Base-by-base conservation (phyloP, 192 early-diverging fungal species). In the Coemansia biformis region DNA sequence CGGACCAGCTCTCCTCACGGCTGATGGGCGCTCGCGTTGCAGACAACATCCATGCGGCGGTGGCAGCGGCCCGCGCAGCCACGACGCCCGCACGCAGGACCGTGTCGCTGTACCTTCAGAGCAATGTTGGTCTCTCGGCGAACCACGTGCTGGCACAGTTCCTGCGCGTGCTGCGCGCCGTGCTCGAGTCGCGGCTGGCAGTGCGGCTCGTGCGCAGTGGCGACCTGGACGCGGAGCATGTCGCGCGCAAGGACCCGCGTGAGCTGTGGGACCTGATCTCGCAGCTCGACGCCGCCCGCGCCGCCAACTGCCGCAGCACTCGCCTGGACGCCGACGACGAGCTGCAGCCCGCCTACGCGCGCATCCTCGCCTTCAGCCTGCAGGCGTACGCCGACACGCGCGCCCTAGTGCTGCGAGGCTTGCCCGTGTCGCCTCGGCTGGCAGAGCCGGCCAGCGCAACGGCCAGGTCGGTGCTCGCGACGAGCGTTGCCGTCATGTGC, bases 141-240 rank as follows among this genome's bases (percentile, higher is more conserved):
- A 60, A 51, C 46, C 43, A 57, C 11, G 40, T 66, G 30, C 36
- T 60, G 31, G 58, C 44, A n/a, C 71, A 56, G 47, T 51, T 56
- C 34, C 48, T 67, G 39, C 32, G 44, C 5, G 71, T 59, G 15
- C 16, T 67, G 40, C 59, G 65, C 21, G 55, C 71, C 5, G 52
- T 75, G 37, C 71, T 75, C 17, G 64, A 67, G 53, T 67, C 71
- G 22, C 69, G 57, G 5, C 48, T 61, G 30, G 69, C 57, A 0
- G 26, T 43, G 29, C 49, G 40, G 17, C 63, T 73, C 24, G 63
- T 57, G 8, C 40, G 38, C 19, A n/a, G 37, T 18, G 63, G 54
- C 2, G 40, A 28, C 29, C 40, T 63, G 32, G 52, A 46, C 33
- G 43, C 30, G 31, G 33, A 18, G 37, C 18, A 40, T 2, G 44